Base-by-base conservation (phyloP, 2,329 filamentous ascomycete genomes). In the Cercospora sesami region DNA sequence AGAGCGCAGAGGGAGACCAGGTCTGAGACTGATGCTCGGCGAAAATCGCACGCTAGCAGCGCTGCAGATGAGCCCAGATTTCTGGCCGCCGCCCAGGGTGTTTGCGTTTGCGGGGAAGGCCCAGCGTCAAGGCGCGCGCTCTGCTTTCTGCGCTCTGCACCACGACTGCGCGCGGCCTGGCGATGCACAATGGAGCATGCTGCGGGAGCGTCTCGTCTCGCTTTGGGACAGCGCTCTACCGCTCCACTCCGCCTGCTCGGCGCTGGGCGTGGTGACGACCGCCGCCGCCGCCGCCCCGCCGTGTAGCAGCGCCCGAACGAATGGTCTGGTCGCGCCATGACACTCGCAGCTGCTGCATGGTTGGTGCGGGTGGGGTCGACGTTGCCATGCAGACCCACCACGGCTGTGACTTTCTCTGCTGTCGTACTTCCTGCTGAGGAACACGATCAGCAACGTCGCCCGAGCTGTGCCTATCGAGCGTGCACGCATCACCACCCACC, bases 301-400 rank as follows among this genome's bases (percentile, higher is more conserved):
- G 36, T n/a, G 36, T 5, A n/a, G 36, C 36, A 39, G 36, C 36
- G 36, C 36, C 16, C 36, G 36, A 39, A 51, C 45, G 45, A 51
- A 51, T 26, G n/a, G 42, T 23, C 42, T 48, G 42, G 36, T 23
- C 42, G 42, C 42, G 42, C 42, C 36, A 39, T 39, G 36, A 39
- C 36, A 23, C 42, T 18, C 42, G 42, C 42, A 48, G n/a, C 42
- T 48, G 42, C 42, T 48, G 42, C 42, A 48, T 48, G 42, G 42
- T 48, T 48, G 55, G 55, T 7, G 55, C 55, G 55, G 55, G 26
- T 58, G 55, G 55, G 30, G 55, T 33, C 55, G 55, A 58, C 30
- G 55, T 30, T 51, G 45, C 45, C 45, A 21, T 48, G 45, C 45
- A 48, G 18, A 51, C 21, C 45, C 42, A 51, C 45, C 45, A 26